phyloP scores from a whole-genome alignment of 306 rosid species.

The Lablab purpureus region DNA sequence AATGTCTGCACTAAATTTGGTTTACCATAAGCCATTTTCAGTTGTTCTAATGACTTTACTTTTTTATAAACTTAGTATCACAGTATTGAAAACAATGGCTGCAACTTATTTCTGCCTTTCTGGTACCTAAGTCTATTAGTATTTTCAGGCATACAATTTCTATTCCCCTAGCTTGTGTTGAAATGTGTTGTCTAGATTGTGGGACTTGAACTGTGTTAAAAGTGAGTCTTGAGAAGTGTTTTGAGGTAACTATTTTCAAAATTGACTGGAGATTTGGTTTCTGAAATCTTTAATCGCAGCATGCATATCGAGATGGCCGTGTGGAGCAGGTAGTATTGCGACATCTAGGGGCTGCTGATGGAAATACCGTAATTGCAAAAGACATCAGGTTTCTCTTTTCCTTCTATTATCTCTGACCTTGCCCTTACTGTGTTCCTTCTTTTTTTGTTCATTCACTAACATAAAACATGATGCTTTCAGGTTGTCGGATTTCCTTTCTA shows the following conservation, averaged over 20 bases:
- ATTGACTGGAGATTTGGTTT: conserved; percentile 38
- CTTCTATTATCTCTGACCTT: conserved; percentile 16
- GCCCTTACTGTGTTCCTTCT: background rate
- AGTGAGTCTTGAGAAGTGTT: conserved; percentile 29
- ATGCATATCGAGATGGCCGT: conserved; percentile 84
- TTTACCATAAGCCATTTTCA: conserved; percentile 5
- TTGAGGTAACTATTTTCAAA: background rate
- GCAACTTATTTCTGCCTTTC: conserved; percentile 16
- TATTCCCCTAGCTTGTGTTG: conserved; percentile 19
- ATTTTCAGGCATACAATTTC: conserved; percentile 27
- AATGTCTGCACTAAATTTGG: conserved; percentile 15
- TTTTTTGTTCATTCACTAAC: conserved; percentile 32
- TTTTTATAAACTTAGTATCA: background rate
- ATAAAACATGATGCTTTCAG: conserved; percentile 58
- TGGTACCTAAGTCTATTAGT: conserved; percentile 19
- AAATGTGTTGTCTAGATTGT: conserved; percentile 23
- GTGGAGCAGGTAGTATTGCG: conserved; percentile 83
- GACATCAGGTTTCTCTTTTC: conserved; percentile 68
- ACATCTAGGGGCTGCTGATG: conserved; percentile 93
- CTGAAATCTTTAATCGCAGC: conserved; percentile 63
- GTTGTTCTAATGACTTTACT: background rate
- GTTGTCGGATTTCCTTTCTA: conserved; percentile 86
- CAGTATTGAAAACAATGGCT: background rate
- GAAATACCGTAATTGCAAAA: conserved; percentile 81
- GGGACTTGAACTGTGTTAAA: conserved; percentile 16